Evolutionary conservation across 116 monocot genomes (phyloP), one percentile per base, ranked within the genome.

Genomic region (Cymodocea nodosa): DNA sequence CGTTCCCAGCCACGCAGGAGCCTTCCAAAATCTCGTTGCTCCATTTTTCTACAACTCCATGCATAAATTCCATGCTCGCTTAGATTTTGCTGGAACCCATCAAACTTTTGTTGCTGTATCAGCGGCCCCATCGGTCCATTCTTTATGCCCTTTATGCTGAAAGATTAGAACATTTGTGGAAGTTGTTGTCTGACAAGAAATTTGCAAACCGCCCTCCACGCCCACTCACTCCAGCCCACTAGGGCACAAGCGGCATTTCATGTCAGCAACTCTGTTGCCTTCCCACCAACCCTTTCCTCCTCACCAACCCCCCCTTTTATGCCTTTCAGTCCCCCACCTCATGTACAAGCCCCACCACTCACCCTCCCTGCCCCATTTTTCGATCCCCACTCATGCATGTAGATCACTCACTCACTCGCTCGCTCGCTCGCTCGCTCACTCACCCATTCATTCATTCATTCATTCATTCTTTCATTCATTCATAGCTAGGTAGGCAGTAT

Each of bases 151-250:
- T 56, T 58, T 25, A 57, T 23, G 10, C 25, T 24, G 23, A 15
- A 25, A 22, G 58, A 58, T 62, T 19, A 20, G 36, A 62, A 62
- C 62, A 62, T 36, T 20, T 36, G 62, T 18, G 37, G 17, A 11
- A 39, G 39, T 62, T 62, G 62, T 37, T 62, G 71, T 73, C 19
- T 74, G 56, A 25, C 4, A 62, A 23, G 18, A 53, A 63, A 52
- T 22, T 30, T 60, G 8, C 36, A 52, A 18, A 13, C 35, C 3
- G 7, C 20, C 51, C 50, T 51, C 6, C 51, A 35, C 52, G n/a
- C 16, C 54, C 39, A 39, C 9, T 39, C 39, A 39, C 39, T 39
- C 39, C 11, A 10, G 44, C 2, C 44, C 44, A 6, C 44, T 10
- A 5, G 12, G 44, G 20, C 54, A 54, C 17, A 54, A 6, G n/a